phyloP scores from a whole-genome alignment of 2,329 filamentous ascomycete genomes.

The Colletotrichum cereale region DNA sequence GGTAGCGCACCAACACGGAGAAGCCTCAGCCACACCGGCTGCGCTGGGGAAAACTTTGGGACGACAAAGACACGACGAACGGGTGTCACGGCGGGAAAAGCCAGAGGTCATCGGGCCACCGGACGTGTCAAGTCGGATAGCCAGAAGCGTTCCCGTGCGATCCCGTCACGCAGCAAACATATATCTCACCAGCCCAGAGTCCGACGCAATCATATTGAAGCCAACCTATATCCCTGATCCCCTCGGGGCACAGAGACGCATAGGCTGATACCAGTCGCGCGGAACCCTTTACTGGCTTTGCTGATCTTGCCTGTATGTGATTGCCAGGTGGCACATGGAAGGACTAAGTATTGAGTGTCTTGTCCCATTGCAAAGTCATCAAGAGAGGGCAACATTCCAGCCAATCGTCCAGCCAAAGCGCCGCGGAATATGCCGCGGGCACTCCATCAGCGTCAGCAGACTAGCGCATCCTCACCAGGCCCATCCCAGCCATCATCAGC shows the following conservation, averaged over 20 bases:
- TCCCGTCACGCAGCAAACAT: not conserved
- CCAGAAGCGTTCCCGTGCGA: not conserved
- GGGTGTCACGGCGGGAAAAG: not conserved
- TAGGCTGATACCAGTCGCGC: slow-evolving; percentile 1
- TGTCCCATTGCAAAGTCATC: not conserved
- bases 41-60: not conserved
- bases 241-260: not conserved
- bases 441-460: slow-evolving; percentile 5
- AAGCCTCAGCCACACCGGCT: not conserved
- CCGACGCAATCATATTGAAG: slow-evolving; percentile 5
- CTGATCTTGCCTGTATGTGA: slow-evolving; percentile 2
- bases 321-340: slow-evolving; percentile 28
- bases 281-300: not conserved
- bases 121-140: not conserved
- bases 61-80: not conserved
- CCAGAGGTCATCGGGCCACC: not conserved
- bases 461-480: slow-evolving; percentile 20
- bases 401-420: slow-evolving; percentile 10
- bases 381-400: slow-evolving; percentile 16
- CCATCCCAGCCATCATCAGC: not conserved
- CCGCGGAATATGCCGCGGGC: slow-evolving; percentile 12
- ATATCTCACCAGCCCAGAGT: too few relatives aligned
- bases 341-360: slow-evolving; percentile 1
- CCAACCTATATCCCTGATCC: not conserved
- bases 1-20: slow-evolving; percentile 8